A percentile compares a stretch with the other conserved stretches of the same genome.
These are phyloP conservation scores for Madurella mycetomatis DNA, from an alignment of 2,329 filamentous ascomycete species.

Conservation along the genomic window DNA sequence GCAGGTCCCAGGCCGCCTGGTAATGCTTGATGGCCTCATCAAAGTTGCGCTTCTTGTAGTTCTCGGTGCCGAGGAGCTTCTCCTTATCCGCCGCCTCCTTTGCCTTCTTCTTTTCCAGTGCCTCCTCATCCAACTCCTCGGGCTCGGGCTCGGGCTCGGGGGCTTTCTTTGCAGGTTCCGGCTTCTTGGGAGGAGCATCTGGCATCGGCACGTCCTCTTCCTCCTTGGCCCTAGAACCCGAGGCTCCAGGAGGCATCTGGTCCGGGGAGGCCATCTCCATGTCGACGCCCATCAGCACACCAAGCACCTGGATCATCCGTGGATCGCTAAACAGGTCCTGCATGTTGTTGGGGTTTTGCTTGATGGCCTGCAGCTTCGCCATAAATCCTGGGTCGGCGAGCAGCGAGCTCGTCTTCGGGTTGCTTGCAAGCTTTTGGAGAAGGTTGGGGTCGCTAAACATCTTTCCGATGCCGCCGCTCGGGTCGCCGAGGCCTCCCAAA, in stretches of 20 bases:
- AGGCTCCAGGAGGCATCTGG: slow-evolving; percentile 32
- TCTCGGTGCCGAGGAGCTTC: slow-evolving; percentile 88
- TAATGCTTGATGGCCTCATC: slow-evolving; percentile 94
- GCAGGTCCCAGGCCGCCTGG: slow-evolving; percentile 84
- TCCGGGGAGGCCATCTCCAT: slow-evolving; percentile 60
- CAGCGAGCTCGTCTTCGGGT: slow-evolving; percentile 84
- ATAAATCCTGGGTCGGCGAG: slow-evolving; percentile 86
- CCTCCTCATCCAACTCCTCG: slow-evolving; percentile 75
- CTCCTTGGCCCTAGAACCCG: slow-evolving; percentile 41
- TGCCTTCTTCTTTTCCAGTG: slow-evolving; percentile 76
- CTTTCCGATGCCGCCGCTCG: slow-evolving; percentile 71
- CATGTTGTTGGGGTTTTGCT: slow-evolving; percentile 73
- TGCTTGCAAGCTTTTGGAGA: slow-evolving; percentile 82
- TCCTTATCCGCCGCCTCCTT: slow-evolving; percentile 92
- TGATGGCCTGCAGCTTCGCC: slow-evolving; percentile 76
- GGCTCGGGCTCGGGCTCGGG: slow-evolving; percentile 53
- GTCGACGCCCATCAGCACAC: slow-evolving; percentile 88
- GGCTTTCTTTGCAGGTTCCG: slow-evolving; percentile 51
- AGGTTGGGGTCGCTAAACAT: slow-evolving; percentile 95
- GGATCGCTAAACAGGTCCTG: slow-evolving; percentile 83
- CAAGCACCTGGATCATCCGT: slow-evolving; percentile 88
- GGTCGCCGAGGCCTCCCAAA: slow-evolving; percentile 41
- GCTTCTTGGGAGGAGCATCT: slow-evolving; percentile 50
- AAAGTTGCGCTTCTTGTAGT: slow-evolving; percentile 98
- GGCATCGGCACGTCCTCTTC: slow-evolving; percentile 77